Evolutionary conservation across 2,329 filamentous ascomycete genomes (phyloP).

Genomic region (Chrysoporthe puriensis): DNA sequence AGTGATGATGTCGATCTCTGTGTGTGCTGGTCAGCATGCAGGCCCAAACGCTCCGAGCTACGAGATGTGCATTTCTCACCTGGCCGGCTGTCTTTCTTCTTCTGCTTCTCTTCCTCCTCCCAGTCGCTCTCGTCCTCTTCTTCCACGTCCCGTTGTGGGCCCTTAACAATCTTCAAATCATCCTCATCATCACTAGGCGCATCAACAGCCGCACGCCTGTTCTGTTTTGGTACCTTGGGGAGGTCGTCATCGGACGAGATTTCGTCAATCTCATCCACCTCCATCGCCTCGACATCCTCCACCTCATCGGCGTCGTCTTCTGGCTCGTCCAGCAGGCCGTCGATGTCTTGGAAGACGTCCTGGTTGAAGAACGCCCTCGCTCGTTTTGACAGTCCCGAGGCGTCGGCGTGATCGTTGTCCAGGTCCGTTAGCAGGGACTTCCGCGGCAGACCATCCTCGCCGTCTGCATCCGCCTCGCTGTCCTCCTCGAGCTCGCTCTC

Average conservation of each 20-base stretch:
- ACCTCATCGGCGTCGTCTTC: constrained; percentile 38
- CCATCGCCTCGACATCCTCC: constrained; percentile 44
- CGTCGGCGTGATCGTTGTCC: constrained; percentile 53
- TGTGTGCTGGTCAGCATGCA: constrained; percentile 22
- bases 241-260: constrained; percentile 41
- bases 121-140: constrained; percentile 52
- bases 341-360: constrained; percentile 87
- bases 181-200: constrained; percentile 36
- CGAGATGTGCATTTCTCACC: constrained; percentile 45
- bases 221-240: constrained; percentile 38
- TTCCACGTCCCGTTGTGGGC: constrained; percentile 43
- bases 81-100: constrained; percentile 64
- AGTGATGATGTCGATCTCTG: constrained; percentile 98
- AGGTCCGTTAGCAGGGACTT: constrained; percentile 65
- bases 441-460: constrained; percentile 53
- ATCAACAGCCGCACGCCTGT: constrained; percentile 46
- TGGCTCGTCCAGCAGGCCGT: constrained; percentile 64
- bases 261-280: constrained; percentile 39
- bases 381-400: constrained; percentile 74
- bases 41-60: not conserved
- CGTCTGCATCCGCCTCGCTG: constrained; percentile 65
- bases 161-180: constrained; percentile 67
- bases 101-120: constrained; percentile 65
- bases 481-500: constrained; percentile 62
- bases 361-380: constrained; percentile 92